These are phyloP conservation scores for Thielaviopsis populi DNA, from an alignment of 2,329 filamentous ascomycete species.

Conservation along the genomic window DNA sequence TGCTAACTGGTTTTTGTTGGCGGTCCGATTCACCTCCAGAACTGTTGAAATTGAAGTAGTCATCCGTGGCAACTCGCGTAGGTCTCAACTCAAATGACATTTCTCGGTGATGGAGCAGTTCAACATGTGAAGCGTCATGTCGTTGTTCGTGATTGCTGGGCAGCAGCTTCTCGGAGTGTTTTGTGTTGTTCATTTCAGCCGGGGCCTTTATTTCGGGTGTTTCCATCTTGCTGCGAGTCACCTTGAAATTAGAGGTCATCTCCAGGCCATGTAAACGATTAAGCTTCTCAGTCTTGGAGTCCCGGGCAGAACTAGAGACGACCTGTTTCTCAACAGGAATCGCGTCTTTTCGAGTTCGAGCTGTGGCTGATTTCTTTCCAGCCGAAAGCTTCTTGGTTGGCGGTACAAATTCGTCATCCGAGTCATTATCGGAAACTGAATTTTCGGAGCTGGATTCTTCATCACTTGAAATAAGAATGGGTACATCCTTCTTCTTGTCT, in stretches of 20 bases:
- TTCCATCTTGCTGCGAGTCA: not conserved
- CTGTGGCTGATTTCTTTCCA: not conserved
- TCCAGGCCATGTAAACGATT: not conserved
- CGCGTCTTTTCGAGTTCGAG: not conserved
- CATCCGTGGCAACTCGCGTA: not conserved
- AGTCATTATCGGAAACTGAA: not conserved
- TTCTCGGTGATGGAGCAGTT: not conserved
- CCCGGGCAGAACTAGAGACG: not conserved
- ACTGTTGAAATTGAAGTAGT: not conserved
- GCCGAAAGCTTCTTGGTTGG: not conserved
- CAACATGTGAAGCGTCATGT: too few relatives aligned
- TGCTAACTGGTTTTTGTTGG: not conserved
- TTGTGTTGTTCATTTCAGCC: not conserved
- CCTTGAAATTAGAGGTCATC: not conserved
- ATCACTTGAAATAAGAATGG: constrained; percentile 11
- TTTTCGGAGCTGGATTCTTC: not conserved
- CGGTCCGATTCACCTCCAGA: not conserved
- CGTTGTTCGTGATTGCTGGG: not conserved
- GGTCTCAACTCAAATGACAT: not conserved
- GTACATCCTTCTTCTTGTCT: not conserved
- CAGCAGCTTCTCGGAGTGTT: not conserved
- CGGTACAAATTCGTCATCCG: constrained; percentile 7
- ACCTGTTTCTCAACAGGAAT: not conserved
- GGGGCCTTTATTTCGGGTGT: not conserved
- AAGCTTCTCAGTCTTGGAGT: not conserved